Evolutionary conservation across 1,284 basidiomycete species (phyloP), one percentile per base, ranked within the genome.

Genomic region (Cutaneotrichosporon mucoides): DNA sequence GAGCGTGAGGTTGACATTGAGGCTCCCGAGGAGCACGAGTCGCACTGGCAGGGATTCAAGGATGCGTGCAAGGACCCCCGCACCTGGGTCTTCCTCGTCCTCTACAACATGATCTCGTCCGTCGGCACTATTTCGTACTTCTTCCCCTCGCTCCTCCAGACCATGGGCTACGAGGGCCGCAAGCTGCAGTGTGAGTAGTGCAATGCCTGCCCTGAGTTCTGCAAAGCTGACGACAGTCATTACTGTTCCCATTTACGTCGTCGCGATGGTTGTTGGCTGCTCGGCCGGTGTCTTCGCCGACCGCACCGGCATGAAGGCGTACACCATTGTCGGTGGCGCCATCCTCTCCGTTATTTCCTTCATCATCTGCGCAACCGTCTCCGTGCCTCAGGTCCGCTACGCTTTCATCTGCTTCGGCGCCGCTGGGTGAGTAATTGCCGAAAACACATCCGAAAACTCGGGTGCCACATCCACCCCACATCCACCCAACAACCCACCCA

Each of bases 51-150:
- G 34, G 57, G 61, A n/a, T 60, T 72, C 55, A 50, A 58, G 37
- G 59, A 61, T 55, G 64, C 68, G 2, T 44, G 55, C 35, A 62
- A 56, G 45, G 69, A 73, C 63, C 71, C 70, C 65, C 55, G 63
- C 55, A 72, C 68, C 12, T 71, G 69, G 68, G 53, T 68, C 42
- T 54, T 59, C 46, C 45, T 59, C 33, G 41, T 59, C 40, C 37
- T 44, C 40, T 59, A 69, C 62, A 63, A 57, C 55, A 52, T 48
- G n/a, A 52, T 61, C 37, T 62, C 59, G 15, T 61, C 60, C 15
- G 63, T 63, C 33, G 68, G 67, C 35, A 70, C 68, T 8, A 70
- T 71, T 48, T 65, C 64, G 8, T 73, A 73, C 65, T 73, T 73
- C 49, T 59, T 73, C 52, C 71, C 71, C 7, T 68, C 67, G 11